Evolutionary conservation across 805 yeast genomes (phyloP).

Genomic region (Saccharomycopsis javanensis): DNA sequence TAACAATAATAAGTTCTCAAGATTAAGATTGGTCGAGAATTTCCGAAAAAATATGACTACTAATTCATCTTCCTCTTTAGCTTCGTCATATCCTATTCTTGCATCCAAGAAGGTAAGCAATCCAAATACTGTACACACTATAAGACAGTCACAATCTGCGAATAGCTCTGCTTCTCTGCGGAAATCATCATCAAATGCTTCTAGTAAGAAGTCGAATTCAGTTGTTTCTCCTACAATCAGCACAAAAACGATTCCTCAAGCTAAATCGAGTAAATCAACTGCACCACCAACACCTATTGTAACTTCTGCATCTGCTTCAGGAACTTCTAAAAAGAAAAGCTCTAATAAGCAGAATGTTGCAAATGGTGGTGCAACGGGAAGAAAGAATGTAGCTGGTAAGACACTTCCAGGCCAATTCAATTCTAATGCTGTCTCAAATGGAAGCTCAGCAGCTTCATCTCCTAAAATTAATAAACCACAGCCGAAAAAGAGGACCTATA

Average conservation of each 20-base stretch:
- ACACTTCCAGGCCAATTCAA: constrained; percentile 24
- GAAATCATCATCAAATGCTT: neutral
- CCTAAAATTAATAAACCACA: constrained; percentile 14
- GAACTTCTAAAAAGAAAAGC: neutral
- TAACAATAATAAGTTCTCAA: constrained; percentile 58
- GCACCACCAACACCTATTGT: neutral
- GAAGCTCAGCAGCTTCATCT: constrained; percentile 5
- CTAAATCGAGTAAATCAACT: neutral
- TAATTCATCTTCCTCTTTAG: neutral
- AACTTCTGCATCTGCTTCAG: neutral
- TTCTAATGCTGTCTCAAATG: neutral
- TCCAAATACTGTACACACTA: neutral
- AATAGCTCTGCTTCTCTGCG: neutral
- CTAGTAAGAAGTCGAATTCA: neutral
- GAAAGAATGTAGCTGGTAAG: constrained; percentile 25
- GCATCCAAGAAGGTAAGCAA: constrained; percentile 7
- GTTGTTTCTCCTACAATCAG: neutral
- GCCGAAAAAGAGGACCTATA: constrained; percentile 11
- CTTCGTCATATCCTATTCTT: neutral
- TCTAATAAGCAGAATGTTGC: neutral
- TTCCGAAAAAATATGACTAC: constrained; percentile 38
- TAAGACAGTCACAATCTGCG: neutral
- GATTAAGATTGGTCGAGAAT: constrained; percentile 83
- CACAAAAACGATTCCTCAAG: neutral
- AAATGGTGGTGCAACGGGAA: neutral